These are phyloP conservation scores for Dryas drummondii DNA, from an alignment of 306 rosid species.

Conservation along the genomic window DNA sequence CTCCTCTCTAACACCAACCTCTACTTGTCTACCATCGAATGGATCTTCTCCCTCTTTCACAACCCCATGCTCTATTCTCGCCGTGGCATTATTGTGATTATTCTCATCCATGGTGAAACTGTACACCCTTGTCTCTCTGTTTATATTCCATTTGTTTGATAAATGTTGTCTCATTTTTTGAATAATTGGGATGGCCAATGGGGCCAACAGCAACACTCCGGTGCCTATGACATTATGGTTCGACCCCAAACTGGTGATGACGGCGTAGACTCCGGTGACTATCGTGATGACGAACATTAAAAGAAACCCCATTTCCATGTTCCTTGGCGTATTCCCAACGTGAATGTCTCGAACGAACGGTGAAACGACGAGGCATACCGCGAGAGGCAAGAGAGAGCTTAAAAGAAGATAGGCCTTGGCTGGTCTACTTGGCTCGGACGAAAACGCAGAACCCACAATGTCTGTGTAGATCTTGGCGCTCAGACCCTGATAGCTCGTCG, in stretches of 20 bases:
- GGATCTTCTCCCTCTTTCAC: slow-evolving; percentile 12
- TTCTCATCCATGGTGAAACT: slow-evolving; percentile 48
- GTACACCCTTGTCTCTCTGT: slow-evolving; percentile 48
- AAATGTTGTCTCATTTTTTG: slow-evolving; percentile 36
- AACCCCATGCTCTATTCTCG: slow-evolving; percentile 25
- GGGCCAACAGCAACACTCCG: slow-evolving; percentile 50
- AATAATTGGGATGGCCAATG: slow-evolving; percentile 43
- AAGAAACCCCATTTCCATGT: slow-evolving; percentile 45
- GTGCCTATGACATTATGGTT: slow-evolving; percentile 42
- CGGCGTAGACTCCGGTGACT: slow-evolving; percentile 65
- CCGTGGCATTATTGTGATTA: slow-evolving; percentile 4
- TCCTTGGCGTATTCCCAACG: slow-evolving; percentile 11
- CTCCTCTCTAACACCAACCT: slow-evolving; percentile 51
- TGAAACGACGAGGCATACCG: slow-evolving; percentile 32
- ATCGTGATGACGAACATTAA: slow-evolving; percentile 60
- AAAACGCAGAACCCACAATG: slow-evolving; percentile 43
- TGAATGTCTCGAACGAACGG: slow-evolving; percentile 44
- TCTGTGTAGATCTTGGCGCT: slow-evolving; percentile 77
- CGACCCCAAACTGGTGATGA: slow-evolving; percentile 55
- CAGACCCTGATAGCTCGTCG: slow-evolving; percentile 81
- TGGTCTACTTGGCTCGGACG: slow-evolving; percentile 22
- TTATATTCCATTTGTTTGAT: slow-evolving; percentile 16
- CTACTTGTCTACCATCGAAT: slow-evolving; percentile 18
- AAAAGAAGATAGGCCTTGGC: slow-evolving; percentile 58
- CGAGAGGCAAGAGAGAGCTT: slow-evolving; percentile 59